A percentile compares a stretch with the other conserved stretches of the same genome.
phyloP scores from a whole-genome alignment of 2,329 filamentous ascomycete species.

The Colletotrichum liaoningense region DNA sequence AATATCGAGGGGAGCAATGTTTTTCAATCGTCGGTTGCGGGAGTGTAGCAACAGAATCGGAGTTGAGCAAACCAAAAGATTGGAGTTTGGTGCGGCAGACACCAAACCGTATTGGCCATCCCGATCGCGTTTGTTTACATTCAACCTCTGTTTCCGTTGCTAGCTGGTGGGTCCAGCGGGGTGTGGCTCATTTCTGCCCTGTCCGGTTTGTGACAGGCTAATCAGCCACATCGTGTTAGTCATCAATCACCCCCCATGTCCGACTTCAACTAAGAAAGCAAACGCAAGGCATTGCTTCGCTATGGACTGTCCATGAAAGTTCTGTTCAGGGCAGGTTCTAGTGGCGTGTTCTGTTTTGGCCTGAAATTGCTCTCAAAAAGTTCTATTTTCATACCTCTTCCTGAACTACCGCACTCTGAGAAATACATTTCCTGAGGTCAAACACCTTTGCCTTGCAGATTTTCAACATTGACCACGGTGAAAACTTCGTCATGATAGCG shows the following conservation, averaged over 20 bases:
- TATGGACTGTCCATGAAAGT: too few relatives aligned
- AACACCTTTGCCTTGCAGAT: neutral
- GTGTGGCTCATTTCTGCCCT: neutral
- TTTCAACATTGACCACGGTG: too few relatives aligned
- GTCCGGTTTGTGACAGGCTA: too few relatives aligned
- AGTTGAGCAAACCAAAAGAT: slow-evolving; percentile 18
- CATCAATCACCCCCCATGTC: neutral
- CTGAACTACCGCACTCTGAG: neutral
- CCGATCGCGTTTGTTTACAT: slow-evolving; percentile 39
- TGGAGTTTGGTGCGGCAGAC: slow-evolving; percentile 12
- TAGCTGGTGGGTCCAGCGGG: slow-evolving; percentile 35
- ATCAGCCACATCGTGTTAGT: neutral
- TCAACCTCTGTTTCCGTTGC: slow-evolving; percentile 30
- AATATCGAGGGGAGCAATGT: slow-evolving; percentile 8
- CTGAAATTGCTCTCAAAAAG: too few relatives aligned
- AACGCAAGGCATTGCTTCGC: too few relatives aligned
- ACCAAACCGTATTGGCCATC: slow-evolving; percentile 21
- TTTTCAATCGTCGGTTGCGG: slow-evolving; percentile 6
- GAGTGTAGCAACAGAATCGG: neutral
- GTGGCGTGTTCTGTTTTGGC: too few relatives aligned
- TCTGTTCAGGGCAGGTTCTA: too few relatives aligned
- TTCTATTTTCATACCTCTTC: too few relatives aligned
- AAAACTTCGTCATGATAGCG: too few relatives aligned
- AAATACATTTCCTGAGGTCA: neutral
- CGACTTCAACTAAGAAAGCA: too few relatives aligned